These are phyloP conservation scores for Corynascus novoguineensis DNA, from an alignment of 495 filamentous ascomycete species.

Conservation along the genomic window DNA sequence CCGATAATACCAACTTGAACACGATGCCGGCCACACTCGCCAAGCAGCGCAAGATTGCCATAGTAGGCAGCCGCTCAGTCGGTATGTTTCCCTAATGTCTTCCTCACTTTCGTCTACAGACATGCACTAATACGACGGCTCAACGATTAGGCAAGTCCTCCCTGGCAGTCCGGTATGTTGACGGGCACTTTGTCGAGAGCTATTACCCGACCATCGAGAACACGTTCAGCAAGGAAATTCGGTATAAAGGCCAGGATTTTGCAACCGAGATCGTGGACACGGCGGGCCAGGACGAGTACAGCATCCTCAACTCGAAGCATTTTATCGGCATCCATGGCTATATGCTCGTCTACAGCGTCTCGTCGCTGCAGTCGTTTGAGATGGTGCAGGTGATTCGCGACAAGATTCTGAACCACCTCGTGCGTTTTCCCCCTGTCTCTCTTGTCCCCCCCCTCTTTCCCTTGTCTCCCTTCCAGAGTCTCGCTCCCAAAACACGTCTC, in stretches of 20 bases:
- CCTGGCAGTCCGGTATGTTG: constrained; percentile 94
- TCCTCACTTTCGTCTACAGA: constrained; percentile 2
- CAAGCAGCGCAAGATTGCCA: constrained; percentile 96
- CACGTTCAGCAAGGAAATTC: constrained; percentile 93
- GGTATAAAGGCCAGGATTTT: constrained; percentile 84
- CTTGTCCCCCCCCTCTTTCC: constrained; percentile 11
- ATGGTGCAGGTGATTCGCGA: constrained; percentile 93
- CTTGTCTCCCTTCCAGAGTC: too few relatives aligned
- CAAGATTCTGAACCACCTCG: constrained; percentile 95
- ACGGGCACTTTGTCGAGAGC: constrained; percentile 95
- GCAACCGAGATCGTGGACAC: constrained; percentile 98
- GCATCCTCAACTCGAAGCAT: constrained; percentile 95
- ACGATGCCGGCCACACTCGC: constrained; percentile 71
- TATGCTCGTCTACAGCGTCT: constrained; percentile 95
- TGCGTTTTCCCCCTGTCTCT: constrained; percentile 41
- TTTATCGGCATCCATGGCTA: constrained; percentile 99
- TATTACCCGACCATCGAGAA: constrained; percentile 99
- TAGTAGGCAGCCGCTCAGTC: constrained; percentile 95
- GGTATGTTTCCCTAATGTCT: constrained; percentile 60
- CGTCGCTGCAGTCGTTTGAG: constrained; percentile 88
- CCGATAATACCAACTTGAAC: constrained; percentile 2
- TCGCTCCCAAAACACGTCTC: too few relatives aligned
- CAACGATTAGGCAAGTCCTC: constrained; percentile 79
- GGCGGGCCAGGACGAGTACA: constrained; percentile 98
- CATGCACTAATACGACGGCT: background rate